Percentiles rank a stretch among this genome's conserved stretches.
Evolutionary conservation across 139 green algal genomes (phyloP).

Genomic region (Tetradesmus lagerheimii): DNA sequence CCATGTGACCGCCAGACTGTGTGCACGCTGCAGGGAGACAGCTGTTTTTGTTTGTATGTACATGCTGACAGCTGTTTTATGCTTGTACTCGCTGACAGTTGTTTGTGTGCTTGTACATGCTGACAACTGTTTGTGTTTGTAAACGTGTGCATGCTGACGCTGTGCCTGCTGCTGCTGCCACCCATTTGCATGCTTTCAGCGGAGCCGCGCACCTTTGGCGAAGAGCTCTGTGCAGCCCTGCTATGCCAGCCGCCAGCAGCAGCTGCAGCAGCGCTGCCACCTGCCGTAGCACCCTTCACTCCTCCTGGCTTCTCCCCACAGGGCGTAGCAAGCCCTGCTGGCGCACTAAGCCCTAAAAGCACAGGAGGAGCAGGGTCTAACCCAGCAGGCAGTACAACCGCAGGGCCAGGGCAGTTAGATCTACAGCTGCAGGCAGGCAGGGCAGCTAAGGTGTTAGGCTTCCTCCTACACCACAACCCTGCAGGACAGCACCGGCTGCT

Average conservation of each 20-base stretch:
- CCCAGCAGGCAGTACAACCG: not conserved
- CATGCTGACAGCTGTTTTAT: too few relatives aligned
- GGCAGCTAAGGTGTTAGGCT: slow-evolving; percentile 58
- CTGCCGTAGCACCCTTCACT: slow-evolving; percentile 8
- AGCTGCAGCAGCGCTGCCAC: slow-evolving; percentile 12
- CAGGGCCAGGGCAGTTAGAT: not conserved
- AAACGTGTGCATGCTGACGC: too few relatives aligned
- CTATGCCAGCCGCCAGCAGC: slow-evolving; percentile 35
- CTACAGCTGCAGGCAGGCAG: slow-evolving; percentile 39
- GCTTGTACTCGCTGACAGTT: too few relatives aligned
- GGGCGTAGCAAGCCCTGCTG: not conserved
- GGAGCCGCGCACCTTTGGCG: slow-evolving; percentile 54
- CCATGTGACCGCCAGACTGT: too few relatives aligned
- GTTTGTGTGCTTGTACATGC: too few relatives aligned
- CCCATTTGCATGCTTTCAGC: not conserved
- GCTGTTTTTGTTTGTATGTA: too few relatives aligned
- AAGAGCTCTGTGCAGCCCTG: slow-evolving; percentile 54
- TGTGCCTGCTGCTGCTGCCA: not conserved
- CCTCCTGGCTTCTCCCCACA: not conserved
- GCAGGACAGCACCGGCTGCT: slow-evolving; percentile 58
- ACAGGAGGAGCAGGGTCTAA: not conserved
- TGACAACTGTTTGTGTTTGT: too few relatives aligned
- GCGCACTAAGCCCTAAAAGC: not conserved
- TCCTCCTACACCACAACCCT: slow-evolving; percentile 61
- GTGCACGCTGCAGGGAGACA: too few relatives aligned